Evolutionary conservation across 2,329 filamentous ascomycete genomes (phyloP).

Genomic region (Fusarium sterilihyphosum): DNA sequence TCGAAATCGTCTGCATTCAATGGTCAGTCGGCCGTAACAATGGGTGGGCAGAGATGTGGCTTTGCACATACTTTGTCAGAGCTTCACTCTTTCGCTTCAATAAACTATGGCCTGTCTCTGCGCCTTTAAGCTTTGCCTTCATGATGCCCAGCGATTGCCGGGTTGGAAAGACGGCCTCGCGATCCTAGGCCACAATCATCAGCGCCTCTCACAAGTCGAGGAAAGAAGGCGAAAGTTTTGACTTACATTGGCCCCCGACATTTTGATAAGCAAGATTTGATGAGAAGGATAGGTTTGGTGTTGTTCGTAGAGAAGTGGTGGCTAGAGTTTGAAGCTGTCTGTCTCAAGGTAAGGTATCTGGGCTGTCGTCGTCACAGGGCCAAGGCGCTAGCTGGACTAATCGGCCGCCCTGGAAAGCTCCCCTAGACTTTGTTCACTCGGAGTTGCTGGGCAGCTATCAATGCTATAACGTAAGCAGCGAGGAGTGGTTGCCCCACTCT

Average conservation of each 20-base stretch:
- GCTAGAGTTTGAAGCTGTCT: constrained; percentile 13
- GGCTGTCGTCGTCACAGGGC: constrained; percentile 30
- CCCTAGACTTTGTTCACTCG: not conserved
- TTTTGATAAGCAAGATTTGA: constrained; percentile 31
- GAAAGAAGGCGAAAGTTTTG: not conserved
- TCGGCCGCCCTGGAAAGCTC: not conserved
- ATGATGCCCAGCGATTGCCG: constrained; percentile 96
- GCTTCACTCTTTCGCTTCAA: constrained; percentile 98
- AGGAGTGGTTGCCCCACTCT: not conserved
- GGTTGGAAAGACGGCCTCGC: constrained; percentile 97
- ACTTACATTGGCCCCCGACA: constrained; percentile 49
- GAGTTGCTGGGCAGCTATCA: constrained; percentile 30
- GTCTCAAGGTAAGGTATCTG: constrained; percentile 3
- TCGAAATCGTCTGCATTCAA: constrained; percentile 80
- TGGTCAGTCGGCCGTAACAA: constrained; percentile 3
- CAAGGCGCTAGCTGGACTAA: not conserved
- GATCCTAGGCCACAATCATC: constrained; percentile 68
- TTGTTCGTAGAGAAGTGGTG: not conserved
- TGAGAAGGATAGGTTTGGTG: not conserved
- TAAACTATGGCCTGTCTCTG: constrained; percentile 90
- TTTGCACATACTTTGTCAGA: constrained; percentile 81
- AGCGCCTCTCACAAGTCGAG: constrained; percentile 9
- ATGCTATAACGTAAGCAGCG: constrained; percentile 19
- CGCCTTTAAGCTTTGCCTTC: constrained; percentile 97
- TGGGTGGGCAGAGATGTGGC: not conserved